Evolutionary conservation across 139 green algal genomes (phyloP).

Genomic region (Closterium sp.): DNA sequence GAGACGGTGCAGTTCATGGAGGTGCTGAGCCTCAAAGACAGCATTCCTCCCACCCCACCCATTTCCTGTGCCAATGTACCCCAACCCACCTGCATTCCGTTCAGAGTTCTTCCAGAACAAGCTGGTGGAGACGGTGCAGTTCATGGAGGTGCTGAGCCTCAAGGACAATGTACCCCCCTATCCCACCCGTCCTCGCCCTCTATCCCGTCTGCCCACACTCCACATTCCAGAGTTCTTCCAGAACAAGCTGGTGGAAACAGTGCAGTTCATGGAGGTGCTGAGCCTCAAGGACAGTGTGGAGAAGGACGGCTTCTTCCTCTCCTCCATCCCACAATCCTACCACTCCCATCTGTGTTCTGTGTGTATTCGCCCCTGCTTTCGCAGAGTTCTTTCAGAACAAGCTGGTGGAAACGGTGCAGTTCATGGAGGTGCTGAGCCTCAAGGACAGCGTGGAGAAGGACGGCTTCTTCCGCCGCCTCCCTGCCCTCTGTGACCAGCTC

Average conservation of each 20-base stretch:
- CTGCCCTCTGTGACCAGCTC: conserved; percentile 43
- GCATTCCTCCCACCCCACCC: conserved; percentile 38
- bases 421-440: conserved; percentile 88
- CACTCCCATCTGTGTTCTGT: conserved; percentile 32
- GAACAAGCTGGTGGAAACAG: conserved; percentile 79
- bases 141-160: conserved; percentile 88
- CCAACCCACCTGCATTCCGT: too few relatives aligned
- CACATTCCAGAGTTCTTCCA: too few relatives aligned
- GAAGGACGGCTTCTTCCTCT: conserved; percentile 58
- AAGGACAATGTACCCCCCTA: too few relatives aligned
- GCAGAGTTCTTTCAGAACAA: conserved; percentile 84
- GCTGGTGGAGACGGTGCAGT: conserved; percentile 83
- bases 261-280: conserved; percentile 92
- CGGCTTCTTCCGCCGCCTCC: conserved; percentile 58
- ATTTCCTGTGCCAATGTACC: too few relatives aligned
- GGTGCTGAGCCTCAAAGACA: too few relatives aligned
- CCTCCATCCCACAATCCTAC: neutral
- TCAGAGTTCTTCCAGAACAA: conserved; percentile 83
- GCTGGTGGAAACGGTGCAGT: conserved; percentile 83
- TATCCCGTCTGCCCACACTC: too few relatives aligned
- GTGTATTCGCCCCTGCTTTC: too few relatives aligned
- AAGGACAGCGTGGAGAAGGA: conserved; percentile 72
- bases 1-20: too few relatives aligned
- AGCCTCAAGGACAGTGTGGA: conserved; percentile 64
- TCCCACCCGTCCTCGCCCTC: too few relatives aligned